Conservation (phyloP, 176 grass and related monocot species). For the Areca catechu region DNA sequence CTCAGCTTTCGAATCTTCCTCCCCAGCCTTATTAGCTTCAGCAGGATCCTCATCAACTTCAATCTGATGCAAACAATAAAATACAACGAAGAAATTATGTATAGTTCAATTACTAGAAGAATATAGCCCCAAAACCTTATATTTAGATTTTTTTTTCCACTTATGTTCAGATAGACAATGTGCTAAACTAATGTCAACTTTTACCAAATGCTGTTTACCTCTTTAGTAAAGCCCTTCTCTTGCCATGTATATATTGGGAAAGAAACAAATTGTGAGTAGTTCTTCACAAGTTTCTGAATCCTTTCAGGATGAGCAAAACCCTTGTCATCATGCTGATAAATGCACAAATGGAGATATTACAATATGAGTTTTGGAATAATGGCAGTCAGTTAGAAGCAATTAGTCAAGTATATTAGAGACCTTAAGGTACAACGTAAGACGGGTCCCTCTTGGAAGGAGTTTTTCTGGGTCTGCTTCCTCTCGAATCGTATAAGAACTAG, state of each 20-base stretch:
- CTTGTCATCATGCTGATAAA: conserved; percentile 66
- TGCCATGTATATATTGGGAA: conserved; percentile 95
- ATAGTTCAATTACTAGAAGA: background rate
- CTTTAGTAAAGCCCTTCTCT: conserved; percentile 94
- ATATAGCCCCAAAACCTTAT: no score
- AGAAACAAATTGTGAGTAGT: conserved; percentile 99
- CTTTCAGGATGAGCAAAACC: conserved; percentile 89
- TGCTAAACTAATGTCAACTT: background rate
- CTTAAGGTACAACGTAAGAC: conserved; percentile 89
- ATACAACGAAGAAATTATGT: no score
- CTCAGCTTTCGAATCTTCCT: conserved; percentile 50
- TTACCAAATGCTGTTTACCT: conserved; percentile 29
- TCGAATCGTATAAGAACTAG: conserved; percentile 72
- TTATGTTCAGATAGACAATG: no score
- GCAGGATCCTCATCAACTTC: conserved; percentile 79
- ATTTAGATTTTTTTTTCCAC: no score
- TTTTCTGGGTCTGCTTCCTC: conserved; percentile 75
- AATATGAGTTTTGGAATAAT: no score
- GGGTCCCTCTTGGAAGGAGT: conserved; percentile 80
- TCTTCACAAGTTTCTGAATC: conserved; percentile 94
- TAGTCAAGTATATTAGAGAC: conserved; percentile 20
- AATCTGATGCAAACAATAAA: conserved; percentile 27
- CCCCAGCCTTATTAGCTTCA: conserved; percentile 59
- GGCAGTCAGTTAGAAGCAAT: no score
- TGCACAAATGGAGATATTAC: no score